Evolutionary conservation across 768 basidiomycete species (phyloP), one percentile per base, ranked within the genome.

Genomic region (Thelephora ganbajun): DNA sequence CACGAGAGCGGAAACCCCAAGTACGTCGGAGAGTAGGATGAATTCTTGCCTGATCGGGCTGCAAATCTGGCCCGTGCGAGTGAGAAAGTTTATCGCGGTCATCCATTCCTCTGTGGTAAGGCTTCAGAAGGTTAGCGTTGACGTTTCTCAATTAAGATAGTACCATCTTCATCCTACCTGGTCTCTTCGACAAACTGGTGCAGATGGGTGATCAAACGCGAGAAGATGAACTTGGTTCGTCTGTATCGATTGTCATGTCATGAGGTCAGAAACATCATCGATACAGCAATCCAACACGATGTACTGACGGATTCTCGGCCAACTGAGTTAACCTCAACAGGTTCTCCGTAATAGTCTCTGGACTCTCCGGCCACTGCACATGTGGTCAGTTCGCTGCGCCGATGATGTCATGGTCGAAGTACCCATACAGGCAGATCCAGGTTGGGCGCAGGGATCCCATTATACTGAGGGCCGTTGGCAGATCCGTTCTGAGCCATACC

Each of bases 91-190:
- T 55, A 92, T 80, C 1, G 84, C 69, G 14, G 71, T 61, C 81
- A 80, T 80, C 89, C 89, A 92, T 67, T 92, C 89, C 2, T 89
- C 82, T 1, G 78, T 83, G 14, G 87, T 86, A 45, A 91, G 62
- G 49, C 73, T 75, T 36, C 7, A 14, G 5, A 42, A 22, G 22
- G 33, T 6, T 52, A 14, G 44, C 30, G n/a, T 43, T 18, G 34
- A 19, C 5, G 22, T 39, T 22, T 16, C 5, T 48, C 36, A 6
- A 30, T 26, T 23, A 20, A 45, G 14, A 45, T 16, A 16, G 44
- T 26, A 13, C 35, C 11, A 33, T 7, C 7, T 11, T 16, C 6
- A 7, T 3, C 57, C 68, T 19, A 70, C 74, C 76, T 71, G 1
- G 83, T 82, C 61, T 89, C 87, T 39, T 68, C 69, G 19, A 86